Evolutionary conservation across 2,329 filamentous ascomycete genomes (phyloP), one percentile per base, ranked within the genome.

Genomic region (Aaosphaeria pasadenensis): DNA sequence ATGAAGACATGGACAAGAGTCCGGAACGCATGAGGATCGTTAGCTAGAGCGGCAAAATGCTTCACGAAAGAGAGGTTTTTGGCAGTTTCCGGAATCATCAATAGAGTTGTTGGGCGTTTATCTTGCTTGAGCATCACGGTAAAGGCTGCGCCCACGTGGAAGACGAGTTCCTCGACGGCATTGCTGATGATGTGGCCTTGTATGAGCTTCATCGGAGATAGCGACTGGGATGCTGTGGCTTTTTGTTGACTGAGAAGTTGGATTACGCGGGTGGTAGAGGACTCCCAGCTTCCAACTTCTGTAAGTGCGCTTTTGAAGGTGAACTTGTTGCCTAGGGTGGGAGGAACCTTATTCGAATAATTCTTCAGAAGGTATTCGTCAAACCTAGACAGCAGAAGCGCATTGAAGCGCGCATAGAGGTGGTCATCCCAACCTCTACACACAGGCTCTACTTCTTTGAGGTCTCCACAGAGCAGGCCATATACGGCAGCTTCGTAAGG

Each of bases 401-500:
- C 85, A 63, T 95, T 96, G 75, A 94, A 94, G 66, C 91, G 85
- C 33, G 87, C 85, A 68, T 94, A 96, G 13, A 96, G 78, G 59
- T 86, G 84, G 62, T 97, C 92, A 57, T 96, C 89, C 86, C 91
- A 95, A 24, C 80, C 84, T 44, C 81, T 78, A 64, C 89, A 91
- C 36, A 92, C 84, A 55, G 83, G 82, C 62, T 89, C 84, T 7
- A 95, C 89, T 44, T 87, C 88, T 35, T 81, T 74, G 43, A 91
- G 80, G 63, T 96, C 90, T 43, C 94, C 94, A 39, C 88, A 87
- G n/a, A 99, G 78, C 9, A 96, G 74, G 30, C 90, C 92, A 64
- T 96, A 96, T 0, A 96, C 90, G 13, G 92, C 94, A 47, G 85
- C 83, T 71, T 99, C 91, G 61, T 91, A 92, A 44, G 87, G 82